A percentile compares a stretch with the other conserved stretches of the same genome.
phyloP scores from a whole-genome alignment of 169 alveolate species.

The Plasmodium vivax region DNA sequence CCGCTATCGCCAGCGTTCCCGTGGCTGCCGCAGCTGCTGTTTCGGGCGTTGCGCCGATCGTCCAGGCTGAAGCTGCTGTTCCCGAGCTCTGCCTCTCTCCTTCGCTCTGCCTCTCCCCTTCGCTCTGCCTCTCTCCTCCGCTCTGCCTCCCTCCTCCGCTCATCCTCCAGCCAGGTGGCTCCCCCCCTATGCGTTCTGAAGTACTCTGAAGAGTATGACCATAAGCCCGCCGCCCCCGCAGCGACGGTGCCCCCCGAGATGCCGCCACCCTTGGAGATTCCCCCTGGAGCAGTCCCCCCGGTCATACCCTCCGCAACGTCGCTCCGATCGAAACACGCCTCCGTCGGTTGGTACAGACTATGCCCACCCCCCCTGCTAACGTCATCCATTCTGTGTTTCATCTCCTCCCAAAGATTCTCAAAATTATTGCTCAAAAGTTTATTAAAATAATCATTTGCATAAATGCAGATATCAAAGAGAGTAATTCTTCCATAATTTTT shows the following conservation, averaged over 20 bases:
- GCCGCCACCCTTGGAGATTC: neutral
- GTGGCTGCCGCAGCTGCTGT: neutral
- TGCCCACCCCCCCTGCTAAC: neutral
- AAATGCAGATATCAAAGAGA: conserved; percentile 43
- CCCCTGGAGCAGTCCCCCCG: neutral
- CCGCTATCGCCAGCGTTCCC: neutral
- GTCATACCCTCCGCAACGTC: neutral
- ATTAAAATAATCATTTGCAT: conserved; percentile 24
- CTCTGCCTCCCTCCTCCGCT: neutral
- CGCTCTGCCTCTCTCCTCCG: too few relatives aligned
- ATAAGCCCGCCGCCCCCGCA: neutral
- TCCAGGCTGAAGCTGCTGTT: neutral
- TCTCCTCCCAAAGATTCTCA: conserved; percentile 62
- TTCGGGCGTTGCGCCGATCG: neutral
- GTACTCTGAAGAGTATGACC: neutral
- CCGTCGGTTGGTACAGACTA: neutral
- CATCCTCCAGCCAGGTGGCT: neutral
- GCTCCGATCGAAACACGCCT: neutral
- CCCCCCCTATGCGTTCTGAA: neutral
- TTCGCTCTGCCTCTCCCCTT: neutral
- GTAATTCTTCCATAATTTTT: conserved; percentile 68
- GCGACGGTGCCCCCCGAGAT: neutral
- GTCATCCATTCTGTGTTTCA: conserved; percentile 42
- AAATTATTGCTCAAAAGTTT: conserved; percentile 6
- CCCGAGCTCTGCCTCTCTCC: neutral